Base-by-base conservation (phyloP, 2,329 filamentous ascomycete genomes). In the Fusarium continuum region DNA sequence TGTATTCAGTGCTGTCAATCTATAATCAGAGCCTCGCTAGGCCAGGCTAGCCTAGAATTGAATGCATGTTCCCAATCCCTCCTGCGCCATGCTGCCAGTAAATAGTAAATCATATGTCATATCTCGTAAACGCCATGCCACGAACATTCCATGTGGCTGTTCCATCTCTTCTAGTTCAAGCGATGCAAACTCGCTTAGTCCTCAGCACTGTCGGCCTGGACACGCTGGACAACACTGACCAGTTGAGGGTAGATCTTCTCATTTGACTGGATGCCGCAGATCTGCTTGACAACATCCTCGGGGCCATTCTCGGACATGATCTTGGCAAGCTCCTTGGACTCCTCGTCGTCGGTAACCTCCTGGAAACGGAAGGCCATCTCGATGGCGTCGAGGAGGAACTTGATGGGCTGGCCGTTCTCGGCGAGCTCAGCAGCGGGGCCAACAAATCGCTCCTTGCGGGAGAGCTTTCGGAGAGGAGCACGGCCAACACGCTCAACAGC, bases 281-380 rank as follows among this genome's bases (percentile, higher is more conserved):
- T 85, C 77, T 94, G 86, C 74, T 83, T 80, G 39, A 94, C 91
- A 8, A 94, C 91, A 2, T 90, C 88, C 69, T 91, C 88, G 13
- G 94, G 82, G 3, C 83, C 82, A 73, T 90, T 85, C 63, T 88
- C 84, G 60, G 90, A 87, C 81, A 99, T 90, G 74, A 96, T 92
- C 81, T 91, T 88, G 72, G 92, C 91, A 10, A 99, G 85, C 78
- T 96, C 89, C 67, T 80, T 83, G 64, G 91, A 96, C 85, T 98
- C 95, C 0, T 96, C 91, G 65, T 99, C 95, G 11, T 88, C 93
- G 70, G 93, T 87, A 52, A 97, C 91, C 71, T 97, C 92, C 81
- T 97, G 93, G 88, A 98, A 99, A 64, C 91, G 91, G 76, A 99
- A 89, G 7, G 92, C 89, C 88, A 94, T 92, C 83, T 98, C 94